phyloP scores from a whole-genome alignment of 768 basidiomycete species.

The Agrocybe praecox region DNA sequence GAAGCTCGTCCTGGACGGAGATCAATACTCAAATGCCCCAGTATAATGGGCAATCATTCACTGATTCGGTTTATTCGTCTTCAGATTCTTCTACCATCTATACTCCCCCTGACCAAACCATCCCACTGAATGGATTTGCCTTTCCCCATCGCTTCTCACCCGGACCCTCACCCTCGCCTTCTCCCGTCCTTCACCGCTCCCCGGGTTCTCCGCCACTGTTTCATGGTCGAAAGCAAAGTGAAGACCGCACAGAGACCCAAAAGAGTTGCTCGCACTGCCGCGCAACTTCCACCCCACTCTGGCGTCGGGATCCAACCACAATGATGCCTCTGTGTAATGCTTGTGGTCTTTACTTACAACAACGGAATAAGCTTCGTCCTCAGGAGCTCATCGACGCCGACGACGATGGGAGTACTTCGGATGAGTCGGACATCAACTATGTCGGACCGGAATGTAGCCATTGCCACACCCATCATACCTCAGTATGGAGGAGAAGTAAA shows the following conservation, averaged over 20 bases:
- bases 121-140: slow-evolving; percentile 25
- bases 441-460: slow-evolving; percentile 50
- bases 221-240: slow-evolving; percentile 28
- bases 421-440: slow-evolving; percentile 40
- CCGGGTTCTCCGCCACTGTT: slow-evolving; percentile 21
- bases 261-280: slow-evolving; percentile 50
- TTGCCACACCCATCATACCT: slow-evolving; percentile 50
- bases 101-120: slow-evolving; percentile 20
- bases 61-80: slow-evolving; percentile 25
- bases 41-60: slow-evolving; percentile 27
- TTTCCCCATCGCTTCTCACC: slow-evolving; percentile 36
- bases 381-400: slow-evolving; percentile 54
- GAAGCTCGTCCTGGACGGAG: not conserved
- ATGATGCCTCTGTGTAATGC: slow-evolving; percentile 50
- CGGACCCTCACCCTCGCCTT: slow-evolving; percentile 34
- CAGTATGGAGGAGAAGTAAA: slow-evolving; percentile 54
- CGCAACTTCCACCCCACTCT: slow-evolving; percentile 49
- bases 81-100: slow-evolving; percentile 25
- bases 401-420: slow-evolving; percentile 40
- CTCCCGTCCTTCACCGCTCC: slow-evolving; percentile 23
- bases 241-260: slow-evolving; percentile 28
- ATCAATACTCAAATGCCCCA: slow-evolving; percentile 28
- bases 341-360: slow-evolving; percentile 49
- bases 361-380: slow-evolving; percentile 47
- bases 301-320: slow-evolving; percentile 47